phyloP scores from a whole-genome alignment of 2,329 filamentous ascomycete species.

The Trichoderma afroharzianum region DNA sequence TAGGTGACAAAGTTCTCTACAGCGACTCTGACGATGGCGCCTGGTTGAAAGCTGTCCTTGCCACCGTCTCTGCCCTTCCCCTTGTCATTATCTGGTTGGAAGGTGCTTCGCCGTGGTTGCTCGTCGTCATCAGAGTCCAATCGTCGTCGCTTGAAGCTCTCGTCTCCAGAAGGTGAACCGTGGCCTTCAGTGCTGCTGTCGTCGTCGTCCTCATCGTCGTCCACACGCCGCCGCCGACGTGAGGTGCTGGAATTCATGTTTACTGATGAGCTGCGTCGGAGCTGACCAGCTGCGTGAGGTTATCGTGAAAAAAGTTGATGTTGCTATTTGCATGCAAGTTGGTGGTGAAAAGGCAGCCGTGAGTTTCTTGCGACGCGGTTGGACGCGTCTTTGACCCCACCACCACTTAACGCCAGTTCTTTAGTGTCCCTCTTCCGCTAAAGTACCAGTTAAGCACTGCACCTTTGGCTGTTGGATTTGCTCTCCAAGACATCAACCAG shows the following conservation, averaged over 20 bases:
- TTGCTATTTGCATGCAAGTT: not conserved
- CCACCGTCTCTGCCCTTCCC: not conserved
- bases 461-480: not conserved
- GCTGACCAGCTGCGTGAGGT: not conserved
- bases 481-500: not conserved
- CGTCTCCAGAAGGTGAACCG: slow-evolving; percentile 25
- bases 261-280: not conserved
- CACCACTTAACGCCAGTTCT: slow-evolving; percentile 12
- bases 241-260: slow-evolving; percentile 30
- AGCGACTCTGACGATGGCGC: slow-evolving; percentile 83
- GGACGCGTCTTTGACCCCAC: slow-evolving; percentile 14
- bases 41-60: slow-evolving; percentile 56
- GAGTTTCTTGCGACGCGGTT: slow-evolving; percentile 9
- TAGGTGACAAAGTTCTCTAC: slow-evolving; percentile 94
- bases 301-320: not conserved
- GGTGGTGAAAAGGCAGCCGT: not conserved
- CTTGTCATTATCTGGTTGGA: slow-evolving; percentile 1
- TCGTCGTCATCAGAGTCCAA: slow-evolving; percentile 26
- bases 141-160: slow-evolving; percentile 37
- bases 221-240: slow-evolving; percentile 43
- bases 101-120: not conserved
- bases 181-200: slow-evolving; percentile 19
- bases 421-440: not conserved
- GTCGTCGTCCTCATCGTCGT: slow-evolving; percentile 40
- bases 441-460: not conserved